Evolutionary conservation across 176 grass and related monocot genomes (phyloP).

Genomic region (Puccinellia tenuiflora): DNA sequence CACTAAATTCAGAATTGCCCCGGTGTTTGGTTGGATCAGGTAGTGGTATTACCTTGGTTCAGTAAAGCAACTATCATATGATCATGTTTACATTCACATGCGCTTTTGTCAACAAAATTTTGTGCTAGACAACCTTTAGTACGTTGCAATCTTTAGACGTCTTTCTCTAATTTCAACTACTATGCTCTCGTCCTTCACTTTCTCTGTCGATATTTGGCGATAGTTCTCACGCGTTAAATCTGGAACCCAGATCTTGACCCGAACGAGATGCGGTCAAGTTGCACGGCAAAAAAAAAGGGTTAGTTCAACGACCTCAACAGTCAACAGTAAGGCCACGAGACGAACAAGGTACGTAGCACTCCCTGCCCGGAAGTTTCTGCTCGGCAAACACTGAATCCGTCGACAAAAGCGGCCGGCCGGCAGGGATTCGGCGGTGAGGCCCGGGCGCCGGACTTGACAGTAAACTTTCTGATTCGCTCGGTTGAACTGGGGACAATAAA

Average conservation of each 20-base stretch:
- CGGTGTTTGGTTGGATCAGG: too few relatives aligned
- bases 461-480: conserved; percentile 18
- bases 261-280: not conserved
- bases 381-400: not conserved
- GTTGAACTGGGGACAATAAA: not conserved
- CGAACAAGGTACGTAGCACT: not conserved
- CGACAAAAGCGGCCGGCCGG: not conserved
- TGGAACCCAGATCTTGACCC: not conserved
- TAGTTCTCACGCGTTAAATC: not conserved
- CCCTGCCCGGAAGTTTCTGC: conserved; percentile 11
- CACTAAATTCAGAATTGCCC: too few relatives aligned
- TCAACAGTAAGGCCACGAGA: not conserved
- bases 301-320: not conserved
- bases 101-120: not conserved
- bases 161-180: too few relatives aligned
- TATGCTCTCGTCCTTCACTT: not conserved
- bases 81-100: not conserved
- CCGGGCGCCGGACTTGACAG: not conserved
- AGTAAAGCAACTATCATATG: too few relatives aligned
- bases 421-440: too few relatives aligned
- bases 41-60: too few relatives aligned
- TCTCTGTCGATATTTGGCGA: not conserved
- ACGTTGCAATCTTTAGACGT: too few relatives aligned
- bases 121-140: not conserved
- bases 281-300: not conserved